phyloP scores from a whole-genome alignment of 2,329 filamentous ascomycete genomes.

The Calonectria hongkongensis region DNA sequence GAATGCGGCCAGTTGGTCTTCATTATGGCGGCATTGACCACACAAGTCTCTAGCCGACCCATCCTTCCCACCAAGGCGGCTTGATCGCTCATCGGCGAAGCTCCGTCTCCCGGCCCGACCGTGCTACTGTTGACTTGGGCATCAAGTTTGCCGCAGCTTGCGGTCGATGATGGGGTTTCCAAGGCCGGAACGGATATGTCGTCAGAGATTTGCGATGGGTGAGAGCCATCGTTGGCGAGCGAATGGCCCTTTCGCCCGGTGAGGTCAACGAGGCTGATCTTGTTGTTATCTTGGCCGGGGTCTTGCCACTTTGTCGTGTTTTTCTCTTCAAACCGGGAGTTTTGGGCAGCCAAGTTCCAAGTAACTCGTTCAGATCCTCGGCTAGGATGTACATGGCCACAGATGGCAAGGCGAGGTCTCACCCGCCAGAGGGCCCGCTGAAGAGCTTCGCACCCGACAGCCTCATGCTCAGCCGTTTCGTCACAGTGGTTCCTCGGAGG shows the following conservation, averaged over 20 bases:
- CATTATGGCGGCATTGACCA: slow-evolving; percentile 88
- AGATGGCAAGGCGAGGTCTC: slow-evolving; percentile 79
- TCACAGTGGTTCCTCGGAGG: slow-evolving; percentile 79
- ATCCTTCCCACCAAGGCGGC: slow-evolving; percentile 63
- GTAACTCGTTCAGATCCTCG: slow-evolving; percentile 77
- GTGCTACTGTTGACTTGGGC: slow-evolving; percentile 50
- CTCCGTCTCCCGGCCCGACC: slow-evolving; percentile 62
- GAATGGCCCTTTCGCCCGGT: slow-evolving; percentile 65
- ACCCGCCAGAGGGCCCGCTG: slow-evolving; percentile 74
- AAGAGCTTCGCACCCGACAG: slow-evolving; percentile 77
- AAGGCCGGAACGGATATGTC: slow-evolving; percentile 21
- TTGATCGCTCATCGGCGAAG: slow-evolving; percentile 65
- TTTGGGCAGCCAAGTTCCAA: slow-evolving; percentile 71
- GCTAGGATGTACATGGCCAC: slow-evolving; percentile 83
- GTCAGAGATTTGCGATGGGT: slow-evolving; percentile 42
- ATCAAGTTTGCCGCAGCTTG: slow-evolving; percentile 45
- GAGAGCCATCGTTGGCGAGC: slow-evolving; percentile 69
- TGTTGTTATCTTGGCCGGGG: slow-evolving; percentile 71
- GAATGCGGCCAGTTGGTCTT: slow-evolving; percentile 79
- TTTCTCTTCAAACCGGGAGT: slow-evolving; percentile 67
- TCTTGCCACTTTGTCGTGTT: slow-evolving; percentile 73
- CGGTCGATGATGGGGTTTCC: slow-evolving; percentile 33
- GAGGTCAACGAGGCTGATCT: slow-evolving; percentile 78
- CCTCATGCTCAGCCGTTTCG: slow-evolving; percentile 60
- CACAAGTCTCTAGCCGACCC: slow-evolving; percentile 80